A percentile compares a stretch with the other conserved stretches of the same genome.
phyloP scores from a whole-genome alignment of 2,329 filamentous ascomycete species.

The Huntiella abstrusa region DNA sequence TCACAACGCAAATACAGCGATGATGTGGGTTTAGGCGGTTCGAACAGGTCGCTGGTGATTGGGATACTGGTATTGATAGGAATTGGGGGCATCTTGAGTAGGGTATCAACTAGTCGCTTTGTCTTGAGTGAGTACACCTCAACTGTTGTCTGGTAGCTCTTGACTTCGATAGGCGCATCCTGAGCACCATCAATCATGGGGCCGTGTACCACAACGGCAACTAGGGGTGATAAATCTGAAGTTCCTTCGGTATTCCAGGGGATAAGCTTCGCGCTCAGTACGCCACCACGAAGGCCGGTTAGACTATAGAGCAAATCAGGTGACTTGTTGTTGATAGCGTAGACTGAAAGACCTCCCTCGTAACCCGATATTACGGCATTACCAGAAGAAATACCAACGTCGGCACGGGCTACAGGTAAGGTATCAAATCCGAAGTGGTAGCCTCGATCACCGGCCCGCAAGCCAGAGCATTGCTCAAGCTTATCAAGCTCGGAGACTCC shows the following conservation, averaged over 20 bases:
- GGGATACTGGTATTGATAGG: constrained; percentile 35
- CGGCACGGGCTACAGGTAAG: constrained; percentile 26
- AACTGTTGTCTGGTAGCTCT: constrained; percentile 67
- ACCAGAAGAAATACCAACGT: constrained; percentile 24
- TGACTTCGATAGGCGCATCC: constrained; percentile 22
- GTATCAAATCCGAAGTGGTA: constrained; percentile 71
- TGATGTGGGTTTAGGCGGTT: constrained; percentile 50
- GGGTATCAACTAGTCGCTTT: constrained; percentile 49
- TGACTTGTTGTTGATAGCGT: constrained; percentile 52
- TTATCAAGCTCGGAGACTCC: constrained; percentile 56
- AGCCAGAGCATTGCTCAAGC: constrained; percentile 37
- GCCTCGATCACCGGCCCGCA: constrained; percentile 47
- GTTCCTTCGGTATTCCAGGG: constrained; percentile 43
- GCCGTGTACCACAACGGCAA: constrained; percentile 67
- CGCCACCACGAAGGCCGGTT: constrained; percentile 59
- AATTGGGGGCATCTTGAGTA: constrained; percentile 51
- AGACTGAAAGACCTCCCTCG: constrained; percentile 62
- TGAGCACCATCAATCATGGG: constrained; percentile 33
- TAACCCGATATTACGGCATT: constrained; percentile 60
- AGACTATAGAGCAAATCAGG: constrained; percentile 51
- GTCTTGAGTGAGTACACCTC: constrained; percentile 74
- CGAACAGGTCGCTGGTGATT: constrained; percentile 42
- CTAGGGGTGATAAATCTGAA: constrained; percentile 37
- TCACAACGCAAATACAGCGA: constrained; percentile 57
- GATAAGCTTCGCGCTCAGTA: constrained; percentile 67